Conservation (phyloP, 1,139 yeast species). For the Geotrichum carabidarum region DNA sequence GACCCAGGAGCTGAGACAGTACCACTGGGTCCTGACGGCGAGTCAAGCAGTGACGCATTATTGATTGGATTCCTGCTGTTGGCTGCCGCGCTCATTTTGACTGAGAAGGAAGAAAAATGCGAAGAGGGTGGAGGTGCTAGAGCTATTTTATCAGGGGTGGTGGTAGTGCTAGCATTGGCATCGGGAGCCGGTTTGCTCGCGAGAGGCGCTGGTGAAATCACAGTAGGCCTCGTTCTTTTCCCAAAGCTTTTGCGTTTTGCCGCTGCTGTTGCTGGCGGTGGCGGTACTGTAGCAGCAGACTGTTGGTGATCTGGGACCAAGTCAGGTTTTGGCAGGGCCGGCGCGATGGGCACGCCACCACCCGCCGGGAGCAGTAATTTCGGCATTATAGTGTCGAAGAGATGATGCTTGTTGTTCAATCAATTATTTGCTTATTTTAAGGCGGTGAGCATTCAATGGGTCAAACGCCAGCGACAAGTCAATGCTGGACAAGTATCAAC, state of each 20-base stretch:
- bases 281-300: background rate
- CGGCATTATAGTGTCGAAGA: background rate
- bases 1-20: background rate
- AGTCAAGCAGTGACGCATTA: too few species aligned
- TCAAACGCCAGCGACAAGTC: too few species aligned
- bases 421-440: background rate
- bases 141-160: background rate
- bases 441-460: too few species aligned
- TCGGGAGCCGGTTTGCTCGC: background rate
- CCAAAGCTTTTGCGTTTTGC: background rate
- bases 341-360: constrained; percentile 4
- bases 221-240: background rate
- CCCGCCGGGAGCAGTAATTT: background rate
- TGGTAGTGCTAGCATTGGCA: too few species aligned
- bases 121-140: constrained; percentile 1
- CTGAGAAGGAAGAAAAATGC: constrained; percentile 16
- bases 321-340: background rate
- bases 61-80: too few species aligned
- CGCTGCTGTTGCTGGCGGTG: background rate
- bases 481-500: too few species aligned
- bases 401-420: too few species aligned
- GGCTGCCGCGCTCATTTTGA: constrained; percentile 3
- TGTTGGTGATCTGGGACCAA: background rate
- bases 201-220: background rate
- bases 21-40: background rate